These are phyloP conservation scores for Pterocarpus macrocarpus DNA, from an alignment of 306 rosid genomes.

Conservation along the genomic window DNA sequence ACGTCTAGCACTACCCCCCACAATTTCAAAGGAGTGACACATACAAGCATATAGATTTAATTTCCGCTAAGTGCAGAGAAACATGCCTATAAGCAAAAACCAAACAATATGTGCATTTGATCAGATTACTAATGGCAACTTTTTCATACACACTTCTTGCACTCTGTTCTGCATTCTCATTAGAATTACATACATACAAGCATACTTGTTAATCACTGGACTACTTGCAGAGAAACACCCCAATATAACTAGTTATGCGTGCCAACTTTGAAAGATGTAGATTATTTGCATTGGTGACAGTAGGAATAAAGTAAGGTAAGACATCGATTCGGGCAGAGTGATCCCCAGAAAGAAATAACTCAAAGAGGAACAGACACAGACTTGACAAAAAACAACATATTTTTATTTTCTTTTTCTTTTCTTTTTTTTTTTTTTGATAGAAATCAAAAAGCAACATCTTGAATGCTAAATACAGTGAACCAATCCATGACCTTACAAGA, in stretches of 20 bases:
- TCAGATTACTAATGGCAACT: constrained; percentile 9
- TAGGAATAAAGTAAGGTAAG: neutral
- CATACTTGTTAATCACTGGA: neutral
- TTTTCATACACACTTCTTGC: neutral
- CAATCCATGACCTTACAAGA: neutral
- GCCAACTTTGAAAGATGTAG: constrained; percentile 3
- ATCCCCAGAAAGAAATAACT: neutral
- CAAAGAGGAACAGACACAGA: neutral
- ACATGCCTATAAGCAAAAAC: neutral
- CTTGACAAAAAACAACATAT: neutral
- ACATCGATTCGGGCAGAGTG: neutral
- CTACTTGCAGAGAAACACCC: neutral
- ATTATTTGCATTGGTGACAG: neutral
- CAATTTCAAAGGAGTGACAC: constrained; percentile 22
- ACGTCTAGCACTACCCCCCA: constrained; percentile 15
- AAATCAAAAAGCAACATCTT: too few species aligned
- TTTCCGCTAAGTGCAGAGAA: constrained; percentile 7
- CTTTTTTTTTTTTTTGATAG: too few species aligned
- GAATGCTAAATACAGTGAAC: neutral
- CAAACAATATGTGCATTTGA: neutral
- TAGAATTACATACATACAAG: neutral
- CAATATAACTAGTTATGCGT: neutral
- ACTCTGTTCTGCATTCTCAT: neutral
- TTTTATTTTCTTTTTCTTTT: too few species aligned
- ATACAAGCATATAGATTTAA: constrained; percentile 25